These are phyloP conservation scores for Trichoderma lentiforme DNA, from an alignment of 2,329 filamentous ascomycete species.

Conservation along the genomic window DNA sequence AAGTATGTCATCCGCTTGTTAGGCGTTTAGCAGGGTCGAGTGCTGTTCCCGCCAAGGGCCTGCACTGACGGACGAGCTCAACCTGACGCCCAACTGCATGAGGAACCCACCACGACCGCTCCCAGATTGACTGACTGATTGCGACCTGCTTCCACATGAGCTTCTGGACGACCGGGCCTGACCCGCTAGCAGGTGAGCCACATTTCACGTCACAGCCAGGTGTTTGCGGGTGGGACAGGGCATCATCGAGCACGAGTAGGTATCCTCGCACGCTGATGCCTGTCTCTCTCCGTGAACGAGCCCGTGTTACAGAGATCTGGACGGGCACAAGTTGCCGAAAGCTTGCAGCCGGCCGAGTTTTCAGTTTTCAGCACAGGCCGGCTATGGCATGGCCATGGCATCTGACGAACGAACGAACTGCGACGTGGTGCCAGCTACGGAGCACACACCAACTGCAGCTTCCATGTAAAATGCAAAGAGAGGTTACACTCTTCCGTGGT, in stretches of 20 bases:
- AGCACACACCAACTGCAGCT: neutral
- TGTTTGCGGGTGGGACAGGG: neutral
- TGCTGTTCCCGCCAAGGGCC: neutral
- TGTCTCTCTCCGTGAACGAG: neutral
- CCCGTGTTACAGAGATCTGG: neutral
- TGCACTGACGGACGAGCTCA: conserved; percentile 8
- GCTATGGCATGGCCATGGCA: neutral
- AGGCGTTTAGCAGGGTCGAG: conserved; percentile 2
- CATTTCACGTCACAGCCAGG: conserved; percentile 14
- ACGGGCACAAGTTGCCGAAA: conserved; percentile 6
- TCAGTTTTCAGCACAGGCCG: neutral
- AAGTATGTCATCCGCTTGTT: neutral
- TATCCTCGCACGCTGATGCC: neutral
- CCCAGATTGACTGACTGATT: neutral
- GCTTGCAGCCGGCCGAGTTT: neutral
- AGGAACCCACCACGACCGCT: conserved; percentile 1
- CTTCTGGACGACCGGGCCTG: conserved; percentile 1
- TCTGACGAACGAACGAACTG: neutral
- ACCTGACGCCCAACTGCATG: conserved; percentile 11
- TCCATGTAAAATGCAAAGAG: neutral
- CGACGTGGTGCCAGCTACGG: neutral
- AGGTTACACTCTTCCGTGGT: neutral
- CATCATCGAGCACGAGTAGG: neutral
- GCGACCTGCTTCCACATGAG: neutral
- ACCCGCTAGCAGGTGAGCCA: conserved; percentile 2